Base-by-base conservation (phyloP, 306 rosid species). In the Albizia julibrissin region DNA sequence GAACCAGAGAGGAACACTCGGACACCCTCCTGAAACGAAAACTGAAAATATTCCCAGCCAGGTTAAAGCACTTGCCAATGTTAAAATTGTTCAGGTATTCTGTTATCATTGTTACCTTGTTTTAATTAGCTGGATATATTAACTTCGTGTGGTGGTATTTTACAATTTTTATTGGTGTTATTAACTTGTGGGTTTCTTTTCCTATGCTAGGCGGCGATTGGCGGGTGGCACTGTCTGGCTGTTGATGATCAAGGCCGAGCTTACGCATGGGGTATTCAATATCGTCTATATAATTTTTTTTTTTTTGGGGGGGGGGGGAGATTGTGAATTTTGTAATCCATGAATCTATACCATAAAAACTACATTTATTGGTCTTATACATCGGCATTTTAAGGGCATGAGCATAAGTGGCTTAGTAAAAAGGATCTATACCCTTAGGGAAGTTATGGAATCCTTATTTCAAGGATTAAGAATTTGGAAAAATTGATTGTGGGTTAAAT, bases 201-300 rank as follows among this genome's bases (percentile, higher is more conserved):
- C 26, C 14, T 26, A 74, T 91, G 81, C 27, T 80, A 93, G 98
- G 99, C 98, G 29, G 99, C 99, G 49, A 96, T 96, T 86, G 99
- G 97, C 66, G 99, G 99, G 16, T 94, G 98, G 99, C 99, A 96
- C 79, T 96, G 99, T 85, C 87, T 96, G 94, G 99, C 98, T 85
- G 99, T 96, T 68, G 98, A 96, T 84, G 98, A 93, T 87, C 97
- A 94, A 80, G 99, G 99, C 78, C 87, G 92, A 69, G 97, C 99
- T 66, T 96, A 92, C 50, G 98, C 99, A 31, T 96, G 99, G 99
- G 98, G 98, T 96, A 90, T 40, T 62, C 76, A 6, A 47, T 18
- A 29, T 39, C 69, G 13, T 67, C 70, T 62, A 34, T 59, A 43
- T 44, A 12, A 7, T 19, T 6, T 54, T 6, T 54, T 24, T 54